Percentiles rank a stretch among this genome's conserved stretches.
phyloP scores from a whole-genome alignment of 805 yeast genomes.

The Lipomyces lipofer region DNA sequence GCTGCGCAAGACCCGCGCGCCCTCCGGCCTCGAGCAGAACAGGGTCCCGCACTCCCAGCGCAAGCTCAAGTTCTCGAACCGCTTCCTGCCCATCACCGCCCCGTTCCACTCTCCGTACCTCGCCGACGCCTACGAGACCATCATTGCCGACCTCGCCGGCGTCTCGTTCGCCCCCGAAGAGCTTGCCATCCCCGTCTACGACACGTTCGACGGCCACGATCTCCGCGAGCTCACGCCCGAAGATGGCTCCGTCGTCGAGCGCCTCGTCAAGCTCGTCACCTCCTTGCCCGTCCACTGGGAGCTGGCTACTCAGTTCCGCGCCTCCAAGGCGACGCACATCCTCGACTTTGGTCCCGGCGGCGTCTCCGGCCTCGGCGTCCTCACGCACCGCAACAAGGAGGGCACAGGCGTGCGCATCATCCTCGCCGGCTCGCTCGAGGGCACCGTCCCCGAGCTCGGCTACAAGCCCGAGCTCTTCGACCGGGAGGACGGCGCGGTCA shows the following conservation, averaged over 20 bases:
- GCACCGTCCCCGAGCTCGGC: slow-evolving; percentile 77
- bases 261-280: slow-evolving; percentile 81
- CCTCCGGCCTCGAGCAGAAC: slow-evolving; percentile 91
- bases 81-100: slow-evolving; percentile 91
- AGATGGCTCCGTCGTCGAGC: slow-evolving; percentile 57
- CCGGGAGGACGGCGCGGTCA: slow-evolving; percentile 60
- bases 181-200: slow-evolving; percentile 83
- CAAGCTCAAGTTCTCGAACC: slow-evolving; percentile 86
- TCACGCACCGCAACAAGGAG: slow-evolving; percentile 96
- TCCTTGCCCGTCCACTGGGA: slow-evolving; percentile 95
- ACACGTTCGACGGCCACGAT: slow-evolving; percentile 82
- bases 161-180: slow-evolving; percentile 57
- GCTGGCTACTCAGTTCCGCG: slow-evolving; percentile 68
- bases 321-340: slow-evolving; percentile 70
- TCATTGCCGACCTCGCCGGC: slow-evolving; percentile 64
- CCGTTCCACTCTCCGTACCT: slow-evolving; percentile 95
- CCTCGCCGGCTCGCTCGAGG: slow-evolving; percentile 87
- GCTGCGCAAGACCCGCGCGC: slow-evolving; percentile 91
- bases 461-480: slow-evolving; percentile 94
- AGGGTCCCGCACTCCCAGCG: slow-evolving; percentile 92
- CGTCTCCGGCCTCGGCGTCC: slow-evolving; percentile 90
- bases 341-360: slow-evolving; percentile 99
- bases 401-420: slow-evolving; percentile 97
- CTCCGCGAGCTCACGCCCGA: slow-evolving; percentile 48
- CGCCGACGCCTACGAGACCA: slow-evolving; percentile 64